phyloP scores from a whole-genome alignment of 2,329 filamentous ascomycete species.

The Cladosporium sp. region DNA sequence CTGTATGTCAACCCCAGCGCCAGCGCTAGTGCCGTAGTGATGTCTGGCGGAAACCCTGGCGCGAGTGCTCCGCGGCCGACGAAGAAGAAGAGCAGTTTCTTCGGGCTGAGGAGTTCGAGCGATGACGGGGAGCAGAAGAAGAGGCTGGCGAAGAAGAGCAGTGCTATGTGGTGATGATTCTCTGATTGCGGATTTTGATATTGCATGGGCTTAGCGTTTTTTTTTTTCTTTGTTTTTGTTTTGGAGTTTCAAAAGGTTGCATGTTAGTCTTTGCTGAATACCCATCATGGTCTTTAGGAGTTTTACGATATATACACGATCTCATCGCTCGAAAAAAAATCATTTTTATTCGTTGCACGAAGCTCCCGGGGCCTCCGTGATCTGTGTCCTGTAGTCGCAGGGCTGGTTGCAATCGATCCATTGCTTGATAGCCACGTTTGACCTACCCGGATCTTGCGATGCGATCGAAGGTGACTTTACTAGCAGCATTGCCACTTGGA shows the following conservation, averaged over 20 bases:
- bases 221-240: background rate
- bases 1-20: conserved; percentile 35
- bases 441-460: no score
- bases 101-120: conserved; percentile 36
- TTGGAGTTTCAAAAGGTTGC: background rate
- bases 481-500: no score
- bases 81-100: conserved; percentile 42
- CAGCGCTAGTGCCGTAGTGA: conserved; percentile 32
- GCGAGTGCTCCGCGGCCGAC: conserved; percentile 22
- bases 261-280: background rate
- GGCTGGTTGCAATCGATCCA: no score
- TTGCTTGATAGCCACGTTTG: no score
- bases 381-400: no score
- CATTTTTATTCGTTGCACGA: no score
- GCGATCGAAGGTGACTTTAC: no score
- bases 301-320: background rate
- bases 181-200: background rate
- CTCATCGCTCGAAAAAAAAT: no score
- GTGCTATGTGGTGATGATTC: conserved; percentile 43
- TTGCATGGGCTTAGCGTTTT: background rate
- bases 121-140: conserved; percentile 29
- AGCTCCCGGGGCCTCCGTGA: no score
- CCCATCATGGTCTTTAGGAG: background rate
- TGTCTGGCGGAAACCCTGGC: conserved; percentile 35
- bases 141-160: conserved; percentile 46